Percentiles rank a stretch among this genome's conserved stretches.
Evolutionary conservation across 2,329 filamentous ascomycete genomes (phyloP).

Genomic region (Fusarium algeriense): DNA sequence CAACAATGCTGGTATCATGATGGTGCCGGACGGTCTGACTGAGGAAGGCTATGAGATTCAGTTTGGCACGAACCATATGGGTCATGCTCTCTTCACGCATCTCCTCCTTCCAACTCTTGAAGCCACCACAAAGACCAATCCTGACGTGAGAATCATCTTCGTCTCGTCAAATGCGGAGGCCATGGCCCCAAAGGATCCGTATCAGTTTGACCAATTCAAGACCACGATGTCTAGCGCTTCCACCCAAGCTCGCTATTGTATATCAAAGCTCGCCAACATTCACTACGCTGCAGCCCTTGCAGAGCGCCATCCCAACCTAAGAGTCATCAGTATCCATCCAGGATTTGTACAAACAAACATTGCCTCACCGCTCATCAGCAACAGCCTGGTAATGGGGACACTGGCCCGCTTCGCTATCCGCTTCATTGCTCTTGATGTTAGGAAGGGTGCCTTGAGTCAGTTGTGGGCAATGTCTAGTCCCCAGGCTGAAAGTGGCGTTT

Average conservation of each 20-base stretch:
- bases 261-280: conserved; percentile 13
- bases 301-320: not conserved
- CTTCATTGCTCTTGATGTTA: not conserved
- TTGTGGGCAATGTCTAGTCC: conserved; percentile 1
- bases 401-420: not conserved
- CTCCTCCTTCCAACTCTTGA: not conserved
- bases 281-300: conserved; percentile 14
- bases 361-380: not conserved
- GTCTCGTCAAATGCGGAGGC: not conserved
- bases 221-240: not conserved
- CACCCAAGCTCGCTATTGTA: not conserved
- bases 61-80: conserved; percentile 11
- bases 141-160: conserved; percentile 3
- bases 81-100: not conserved
- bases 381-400: not conserved
- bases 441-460: not conserved
- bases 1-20: conserved; percentile 19
- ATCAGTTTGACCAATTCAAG: conserved; percentile 17
- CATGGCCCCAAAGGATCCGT: not conserved
- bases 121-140: not conserved
- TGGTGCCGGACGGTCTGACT: conserved; percentile 1
- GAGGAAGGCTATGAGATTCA: conserved; percentile 16
- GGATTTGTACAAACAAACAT: conserved; percentile 1
- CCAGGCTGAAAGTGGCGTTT: conserved; percentile 3
- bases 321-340: conserved; percentile 2